A percentile compares a stretch with the other conserved stretches of the same genome.
Conservation (phyloP, 179 eudicot species). For the Carnegiea gigantea region DNA sequence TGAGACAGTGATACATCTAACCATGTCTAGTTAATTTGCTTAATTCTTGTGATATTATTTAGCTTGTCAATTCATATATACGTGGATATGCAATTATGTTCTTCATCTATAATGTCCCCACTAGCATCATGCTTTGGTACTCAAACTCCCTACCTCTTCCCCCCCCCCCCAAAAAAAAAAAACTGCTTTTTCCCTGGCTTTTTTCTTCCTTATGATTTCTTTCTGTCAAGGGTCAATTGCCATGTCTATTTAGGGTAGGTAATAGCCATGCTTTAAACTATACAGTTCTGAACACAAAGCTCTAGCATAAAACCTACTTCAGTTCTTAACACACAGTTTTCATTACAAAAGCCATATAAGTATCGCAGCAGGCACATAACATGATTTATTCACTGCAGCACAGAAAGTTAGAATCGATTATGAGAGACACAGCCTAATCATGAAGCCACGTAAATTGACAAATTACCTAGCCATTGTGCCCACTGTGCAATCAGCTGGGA, state of each 20-base stretch:
- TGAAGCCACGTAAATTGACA: constrained; percentile 2
- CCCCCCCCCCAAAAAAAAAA: neutral
- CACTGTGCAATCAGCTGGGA: constrained; percentile 84
- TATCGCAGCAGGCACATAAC: neutral
- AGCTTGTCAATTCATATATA: too few relatives aligned
- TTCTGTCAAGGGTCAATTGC: neutral
- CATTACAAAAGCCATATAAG: neutral
- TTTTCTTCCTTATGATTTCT: neutral
- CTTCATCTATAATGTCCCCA: neutral
- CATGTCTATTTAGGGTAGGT: neutral
- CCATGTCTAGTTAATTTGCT: neutral
- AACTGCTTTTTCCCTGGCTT: neutral
- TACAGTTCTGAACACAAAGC: too few relatives aligned
- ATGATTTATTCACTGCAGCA: constrained; percentile 2
- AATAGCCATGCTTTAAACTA: neutral
- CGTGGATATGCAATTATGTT: neutral
- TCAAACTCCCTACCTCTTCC: neutral
- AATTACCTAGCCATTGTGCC: constrained; percentile 95
- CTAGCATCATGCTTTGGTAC: neutral
- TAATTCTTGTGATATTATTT: neutral
- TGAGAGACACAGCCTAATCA: neutral
- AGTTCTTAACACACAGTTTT: neutral
- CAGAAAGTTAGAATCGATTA: neutral
- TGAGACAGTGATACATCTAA: neutral
- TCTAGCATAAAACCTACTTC: constrained; percentile 3